Evolutionary conservation across 192 early-diverging fungal species (phyloP).

Genomic region (Rhizophagus sp.): DNA sequence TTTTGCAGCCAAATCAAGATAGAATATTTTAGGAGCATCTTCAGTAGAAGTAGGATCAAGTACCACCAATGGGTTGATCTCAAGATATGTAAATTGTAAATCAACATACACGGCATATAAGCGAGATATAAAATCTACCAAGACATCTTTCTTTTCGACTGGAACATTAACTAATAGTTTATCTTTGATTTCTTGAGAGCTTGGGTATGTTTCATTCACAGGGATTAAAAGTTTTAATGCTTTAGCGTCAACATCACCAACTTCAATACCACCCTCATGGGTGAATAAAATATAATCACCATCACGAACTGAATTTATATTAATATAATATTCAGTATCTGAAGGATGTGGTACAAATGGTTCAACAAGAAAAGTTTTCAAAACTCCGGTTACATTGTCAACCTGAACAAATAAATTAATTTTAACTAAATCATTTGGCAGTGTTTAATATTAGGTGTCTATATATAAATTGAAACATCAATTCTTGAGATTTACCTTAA

Average conservation of each 20-base stretch:
- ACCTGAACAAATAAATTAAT: slow-evolving; percentile 50
- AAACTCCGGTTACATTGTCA: slow-evolving; percentile 77
- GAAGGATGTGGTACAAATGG: slow-evolving; percentile 90
- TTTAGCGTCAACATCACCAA: slow-evolving; percentile 99
- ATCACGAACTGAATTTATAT: slow-evolving; percentile 93
- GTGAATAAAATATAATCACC: slow-evolving; percentile 97
- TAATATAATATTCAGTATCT: slow-evolving; percentile 95
- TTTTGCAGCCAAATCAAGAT: slow-evolving; percentile 96
- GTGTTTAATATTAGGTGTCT: background rate
- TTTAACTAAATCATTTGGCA: too few relatives aligned
- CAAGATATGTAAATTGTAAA: slow-evolving; percentile 98
- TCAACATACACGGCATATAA: slow-evolving; percentile 96
- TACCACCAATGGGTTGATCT: slow-evolving; percentile 99
- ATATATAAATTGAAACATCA: background rate
- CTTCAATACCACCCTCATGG: slow-evolving; percentile 97
- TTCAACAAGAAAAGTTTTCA: slow-evolving; percentile 96
- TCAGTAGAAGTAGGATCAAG: slow-evolving; percentile 59
- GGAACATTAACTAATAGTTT: slow-evolving; percentile 72
- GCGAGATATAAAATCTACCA: slow-evolving; percentile 90
- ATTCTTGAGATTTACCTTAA: slow-evolving; percentile 57
- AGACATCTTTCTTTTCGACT: slow-evolving; percentile 66
- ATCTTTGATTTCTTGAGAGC: slow-evolving; percentile 61
- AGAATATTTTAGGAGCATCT: slow-evolving; percentile 73
- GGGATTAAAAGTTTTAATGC: slow-evolving; percentile 83
- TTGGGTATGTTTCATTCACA: slow-evolving; percentile 77